These are phyloP conservation scores for Fusarium hainanense DNA, from an alignment of 2,329 filamentous ascomycete genomes.

Conservation along the genomic window DNA sequence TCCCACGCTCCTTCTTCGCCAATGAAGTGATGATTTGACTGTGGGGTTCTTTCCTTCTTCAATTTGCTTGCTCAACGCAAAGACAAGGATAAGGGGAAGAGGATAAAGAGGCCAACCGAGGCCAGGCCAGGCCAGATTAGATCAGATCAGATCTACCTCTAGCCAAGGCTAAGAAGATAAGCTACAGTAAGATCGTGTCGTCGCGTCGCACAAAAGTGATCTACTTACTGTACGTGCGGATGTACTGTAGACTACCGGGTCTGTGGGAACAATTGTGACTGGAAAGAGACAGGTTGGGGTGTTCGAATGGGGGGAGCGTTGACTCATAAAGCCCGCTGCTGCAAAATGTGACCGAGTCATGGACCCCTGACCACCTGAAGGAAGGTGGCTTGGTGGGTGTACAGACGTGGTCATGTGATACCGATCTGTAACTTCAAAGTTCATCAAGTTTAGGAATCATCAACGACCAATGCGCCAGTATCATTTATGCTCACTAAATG, in stretches of 20 bases:
- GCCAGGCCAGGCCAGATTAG: not conserved
- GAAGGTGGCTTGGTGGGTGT: not conserved
- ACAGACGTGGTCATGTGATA: constrained; percentile 4
- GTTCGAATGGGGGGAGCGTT: constrained; percentile 39
- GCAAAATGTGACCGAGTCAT: constrained; percentile 41
- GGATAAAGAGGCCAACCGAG: constrained; percentile 7
- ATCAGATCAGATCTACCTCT: not conserved
- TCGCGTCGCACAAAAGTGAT: constrained; percentile 21
- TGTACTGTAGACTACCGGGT: constrained; percentile 18
- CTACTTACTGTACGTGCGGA: constrained; percentile 11
- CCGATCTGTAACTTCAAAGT: not conserved
- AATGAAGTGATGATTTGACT: not conserved
- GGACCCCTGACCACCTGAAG: constrained; percentile 2
- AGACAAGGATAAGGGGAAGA: not conserved
- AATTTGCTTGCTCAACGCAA: not conserved
- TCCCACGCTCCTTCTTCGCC: not conserved
- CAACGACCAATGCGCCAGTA: not conserved
- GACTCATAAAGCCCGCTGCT: constrained; percentile 43
- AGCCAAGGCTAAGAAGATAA: constrained; percentile 2
- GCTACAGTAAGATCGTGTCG: constrained; percentile 23
- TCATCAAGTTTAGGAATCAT: not conserved
- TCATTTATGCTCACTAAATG: not conserved
- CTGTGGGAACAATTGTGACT: constrained; percentile 38
- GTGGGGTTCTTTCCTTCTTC: constrained; percentile 7
- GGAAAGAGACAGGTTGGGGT: constrained; percentile 33